Percentiles rank a stretch among this genome's conserved stretches.
Evolutionary conservation across 163 green algal species (phyloP).

Genomic region (Prototheca cutis): DNA sequence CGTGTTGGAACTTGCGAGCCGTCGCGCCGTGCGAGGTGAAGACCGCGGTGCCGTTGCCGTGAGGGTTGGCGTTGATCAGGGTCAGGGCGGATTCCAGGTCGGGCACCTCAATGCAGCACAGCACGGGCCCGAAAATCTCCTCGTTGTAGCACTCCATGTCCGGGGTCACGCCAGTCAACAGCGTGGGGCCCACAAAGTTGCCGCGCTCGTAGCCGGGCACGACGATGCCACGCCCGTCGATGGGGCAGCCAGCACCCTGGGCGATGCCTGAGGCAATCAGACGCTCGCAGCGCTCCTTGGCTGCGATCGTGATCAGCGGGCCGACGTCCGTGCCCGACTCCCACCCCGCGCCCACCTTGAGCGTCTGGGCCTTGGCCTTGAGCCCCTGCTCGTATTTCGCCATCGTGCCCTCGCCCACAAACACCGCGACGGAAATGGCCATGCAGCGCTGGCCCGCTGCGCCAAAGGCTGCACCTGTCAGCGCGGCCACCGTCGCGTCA

Average conservation of each 20-base stretch:
- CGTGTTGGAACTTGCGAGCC: conserved; percentile 49
- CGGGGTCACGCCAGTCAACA: conserved; percentile 68
- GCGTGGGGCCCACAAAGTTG: conserved; percentile 91
- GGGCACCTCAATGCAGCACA: conserved; percentile 69
- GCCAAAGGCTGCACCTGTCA: conserved; percentile 82
- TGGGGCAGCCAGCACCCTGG: conserved; percentile 20
- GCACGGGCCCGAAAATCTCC: conserved; percentile 95
- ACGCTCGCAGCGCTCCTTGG: conserved; percentile 42
- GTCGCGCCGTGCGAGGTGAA: conserved; percentile 81
- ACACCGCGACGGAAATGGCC: conserved; percentile 84
- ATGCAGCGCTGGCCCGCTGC: conserved; percentile 96
- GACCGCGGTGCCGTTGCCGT: conserved; percentile 91
- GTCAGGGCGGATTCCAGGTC: conserved; percentile 80
- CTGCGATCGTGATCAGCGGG: conserved; percentile 72
- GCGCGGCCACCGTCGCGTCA: conserved; percentile 60
- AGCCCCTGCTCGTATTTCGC: conserved; percentile 26
- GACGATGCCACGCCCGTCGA: conserved; percentile 61
- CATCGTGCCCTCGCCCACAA: conserved; percentile 52
- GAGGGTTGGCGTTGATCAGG: conserved; percentile 77
- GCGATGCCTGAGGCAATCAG: conserved; percentile 40
- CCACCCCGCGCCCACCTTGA: conserved; percentile 61
- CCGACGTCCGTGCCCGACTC: conserved; percentile 77
- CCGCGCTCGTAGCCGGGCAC: conserved; percentile 56
- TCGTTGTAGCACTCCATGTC: conserved; percentile 86
- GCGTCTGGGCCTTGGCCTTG: conserved; percentile 47